Base-by-base conservation (phyloP, 2,329 filamentous ascomycete species). In the Penicillium italicum region DNA sequence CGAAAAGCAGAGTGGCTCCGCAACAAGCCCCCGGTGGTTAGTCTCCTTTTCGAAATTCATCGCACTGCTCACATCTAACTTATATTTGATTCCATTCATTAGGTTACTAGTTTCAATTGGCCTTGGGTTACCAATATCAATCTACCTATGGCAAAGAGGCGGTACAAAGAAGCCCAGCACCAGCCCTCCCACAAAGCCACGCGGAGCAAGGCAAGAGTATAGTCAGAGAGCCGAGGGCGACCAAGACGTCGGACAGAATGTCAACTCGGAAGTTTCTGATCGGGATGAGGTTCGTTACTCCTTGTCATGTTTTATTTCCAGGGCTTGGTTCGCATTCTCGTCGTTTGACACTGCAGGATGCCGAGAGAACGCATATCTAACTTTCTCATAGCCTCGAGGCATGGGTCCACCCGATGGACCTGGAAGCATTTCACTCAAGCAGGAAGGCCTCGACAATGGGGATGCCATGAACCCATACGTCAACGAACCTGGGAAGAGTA, bases 391-490 rank as follows among this genome's bases (percentile, higher is more conserved):
- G 59, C 59, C 56, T 43, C 34, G 44, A 31, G 53, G 50, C 2
- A 53, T 53, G 56, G 48, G 48, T 0, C 28, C 50, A 18, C 12
- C 55, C n/a, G 56, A 34, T 53, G 50, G 50, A 10, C 18, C 41
- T 11, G 48, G 12, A 12, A 62, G 76, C 33, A 79, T 73, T 18
- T 78, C 76, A 26, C 75, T 72, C 48, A 83, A 84, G 70, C 80
- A 85, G 68, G 71, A 78, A 63, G 81, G 80, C 30, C 40, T 82
- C 10, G 76, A 74, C 43, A 84, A 80, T 63, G 74, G 73, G 11
- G 76, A 82, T 48, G 82, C 81, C 10, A 75, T 77, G 56, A 78
- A 84, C 68, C 76, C 78, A 41, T 72, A 75, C 59, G 70, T 74
- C 57, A 70, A 74, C 43, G 70, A 78, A 45, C 62, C 73, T 5